These are phyloP conservation scores for Backusella mclennaniae DNA, from an alignment of 192 early-diverging fungal species.

Conservation along the genomic window DNA sequence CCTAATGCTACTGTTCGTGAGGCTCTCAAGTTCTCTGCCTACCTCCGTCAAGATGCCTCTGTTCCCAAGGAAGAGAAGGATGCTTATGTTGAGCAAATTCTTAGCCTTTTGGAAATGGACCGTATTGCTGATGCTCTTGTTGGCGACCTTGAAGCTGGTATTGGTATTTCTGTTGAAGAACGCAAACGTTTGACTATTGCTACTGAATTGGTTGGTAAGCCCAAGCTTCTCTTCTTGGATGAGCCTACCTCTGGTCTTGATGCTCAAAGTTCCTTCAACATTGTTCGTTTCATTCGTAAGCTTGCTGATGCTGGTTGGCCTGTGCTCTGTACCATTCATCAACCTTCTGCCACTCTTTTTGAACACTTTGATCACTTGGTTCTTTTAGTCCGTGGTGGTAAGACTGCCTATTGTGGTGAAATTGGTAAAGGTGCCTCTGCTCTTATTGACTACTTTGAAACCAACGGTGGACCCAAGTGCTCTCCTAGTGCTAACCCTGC, in stretches of 20 bases:
- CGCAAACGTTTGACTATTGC: conserved; percentile 82
- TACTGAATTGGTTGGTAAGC: conserved; percentile 77
- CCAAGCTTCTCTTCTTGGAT: conserved; percentile 75
- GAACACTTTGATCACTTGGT: conserved; percentile 82
- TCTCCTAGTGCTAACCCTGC: conserved; percentile 70
- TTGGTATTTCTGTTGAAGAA: conserved; percentile 83
- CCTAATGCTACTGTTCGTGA: conserved; percentile 89
- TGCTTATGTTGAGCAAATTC: conserved; percentile 49
- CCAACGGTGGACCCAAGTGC: conserved; percentile 66
- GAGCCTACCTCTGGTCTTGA: conserved; percentile 76
- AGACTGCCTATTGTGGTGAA: conserved; percentile 80
- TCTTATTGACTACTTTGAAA: conserved; percentile 73
- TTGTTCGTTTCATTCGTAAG: conserved; percentile 69
- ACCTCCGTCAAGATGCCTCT: conserved; percentile 62
- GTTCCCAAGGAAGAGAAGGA: conserved; percentile 52
- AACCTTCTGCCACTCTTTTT: conserved; percentile 80
- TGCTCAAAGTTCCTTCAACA: conserved; percentile 76
- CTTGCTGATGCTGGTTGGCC: conserved; percentile 66
- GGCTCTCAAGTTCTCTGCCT: conserved; percentile 78
- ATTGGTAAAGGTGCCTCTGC: conserved; percentile 62
- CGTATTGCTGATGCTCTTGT: conserved; percentile 58
- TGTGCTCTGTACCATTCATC: conserved; percentile 83
- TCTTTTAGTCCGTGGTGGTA: conserved; percentile 76
- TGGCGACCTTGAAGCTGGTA: conserved; percentile 45
- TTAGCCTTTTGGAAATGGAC: conserved; percentile 56